A percentile compares a stretch with the other conserved stretches of the same genome.
phyloP scores from a whole-genome alignment of 306 rosid species.

The Medicago truncatula region DNA sequence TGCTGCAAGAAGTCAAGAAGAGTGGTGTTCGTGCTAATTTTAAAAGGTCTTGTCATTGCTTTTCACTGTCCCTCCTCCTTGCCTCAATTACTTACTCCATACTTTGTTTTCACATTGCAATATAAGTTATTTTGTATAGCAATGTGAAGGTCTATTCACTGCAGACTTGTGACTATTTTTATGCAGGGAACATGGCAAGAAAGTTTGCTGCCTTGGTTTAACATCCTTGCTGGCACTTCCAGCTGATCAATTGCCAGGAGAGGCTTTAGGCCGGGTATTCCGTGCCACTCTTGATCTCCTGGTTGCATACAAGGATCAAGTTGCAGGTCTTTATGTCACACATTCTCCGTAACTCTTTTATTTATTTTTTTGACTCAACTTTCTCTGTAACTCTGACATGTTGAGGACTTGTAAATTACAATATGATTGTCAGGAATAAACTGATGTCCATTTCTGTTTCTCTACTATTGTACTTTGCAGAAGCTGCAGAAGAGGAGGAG shows the following conservation, averaged over 20 bases:
- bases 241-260: conserved; percentile 72
- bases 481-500: conserved; percentile 84
- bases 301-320: conserved; percentile 95
- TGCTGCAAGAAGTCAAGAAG: conserved; percentile 86
- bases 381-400: conserved; percentile 14
- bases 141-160: conserved; percentile 31
- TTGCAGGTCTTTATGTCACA: conserved; percentile 66
- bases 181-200: conserved; percentile 90
- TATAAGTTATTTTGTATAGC: conserved; percentile 4
- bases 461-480: conserved; percentile 50
- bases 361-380: background rate
- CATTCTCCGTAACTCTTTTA: conserved; percentile 2
- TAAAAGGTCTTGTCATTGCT: conserved; percentile 56
- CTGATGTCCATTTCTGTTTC: conserved; percentile 11
- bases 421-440: conserved; percentile 4
- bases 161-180: conserved; percentile 20
- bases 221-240: conserved; percentile 83
- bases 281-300: conserved; percentile 86
- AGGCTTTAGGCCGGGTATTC: conserved; percentile 88
- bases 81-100: background rate
- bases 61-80: background rate
- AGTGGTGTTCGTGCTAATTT: conserved; percentile 77
- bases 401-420: conserved; percentile 1
- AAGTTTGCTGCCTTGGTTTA: conserved; percentile 95
- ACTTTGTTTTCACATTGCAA: no score